phyloP scores from a whole-genome alignment of 1,284 basidiomycete genomes.

The Ceratobasidium sp. region DNA sequence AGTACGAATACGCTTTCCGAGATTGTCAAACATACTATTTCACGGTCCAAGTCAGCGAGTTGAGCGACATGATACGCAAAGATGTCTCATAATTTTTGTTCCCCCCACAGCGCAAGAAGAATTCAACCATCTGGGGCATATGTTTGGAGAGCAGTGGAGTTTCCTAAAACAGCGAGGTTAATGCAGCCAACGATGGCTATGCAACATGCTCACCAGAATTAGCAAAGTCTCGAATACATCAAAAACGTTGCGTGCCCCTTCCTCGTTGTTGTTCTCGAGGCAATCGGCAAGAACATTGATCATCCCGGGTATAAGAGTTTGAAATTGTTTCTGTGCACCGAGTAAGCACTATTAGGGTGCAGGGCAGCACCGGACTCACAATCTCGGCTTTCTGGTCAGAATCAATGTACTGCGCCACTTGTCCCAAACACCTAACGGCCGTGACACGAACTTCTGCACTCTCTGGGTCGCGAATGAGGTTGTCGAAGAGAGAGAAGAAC shows the following conservation, averaged over 20 bases:
- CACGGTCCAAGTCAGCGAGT: conserved; percentile 95
- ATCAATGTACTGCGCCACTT: conserved; percentile 94
- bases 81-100: conserved; percentile 84
- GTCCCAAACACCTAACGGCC: conserved; percentile 86
- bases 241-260: conserved; percentile 88
- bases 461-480: conserved; percentile 86
- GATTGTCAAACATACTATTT: conserved; percentile 72
- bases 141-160: conserved; percentile 91
- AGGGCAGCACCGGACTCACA: conserved; percentile 60
- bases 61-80: conserved; percentile 91
- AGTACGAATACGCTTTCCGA: not conserved
- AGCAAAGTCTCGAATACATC: conserved; percentile 97
- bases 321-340: conserved; percentile 79
- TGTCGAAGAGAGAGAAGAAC: conserved; percentile 86
- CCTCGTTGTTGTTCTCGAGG: conserved; percentile 84
- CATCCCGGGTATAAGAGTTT: conserved; percentile 88
- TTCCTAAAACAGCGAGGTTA: conserved; percentile 66
- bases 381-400: conserved; percentile 88
- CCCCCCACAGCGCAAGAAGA: conserved; percentile 86
- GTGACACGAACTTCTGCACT: conserved; percentile 93
- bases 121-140: conserved; percentile 88
- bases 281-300: conserved; percentile 90
- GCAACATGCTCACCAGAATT: conserved; percentile 73
- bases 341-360: not conserved
- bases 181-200: conserved; percentile 7